Evolutionary conservation across 2,329 filamentous ascomycete species (phyloP), one percentile per base, ranked within the genome.

Genomic region (Clonostachys byssicola): DNA sequence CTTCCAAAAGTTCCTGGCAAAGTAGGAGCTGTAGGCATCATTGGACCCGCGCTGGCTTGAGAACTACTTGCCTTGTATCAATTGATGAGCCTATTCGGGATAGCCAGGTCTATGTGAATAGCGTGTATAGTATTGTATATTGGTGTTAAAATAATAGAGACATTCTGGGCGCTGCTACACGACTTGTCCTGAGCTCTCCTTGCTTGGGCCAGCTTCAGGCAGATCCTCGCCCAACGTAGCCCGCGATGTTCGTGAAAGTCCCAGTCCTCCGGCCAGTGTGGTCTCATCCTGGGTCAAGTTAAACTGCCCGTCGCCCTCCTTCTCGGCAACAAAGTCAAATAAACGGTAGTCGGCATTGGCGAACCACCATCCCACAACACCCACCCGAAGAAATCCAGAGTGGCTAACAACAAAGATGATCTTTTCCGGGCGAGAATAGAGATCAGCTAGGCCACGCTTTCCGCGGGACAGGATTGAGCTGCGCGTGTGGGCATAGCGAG

Each of bases 1-100:
- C 4, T 99, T 97, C 63, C 94, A 99, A 67, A 89, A 84, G 55
- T 99, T 99, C 64, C 68, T 99, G 64, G 80, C 91, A 0, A 96
- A 94, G 67, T 92, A 54, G 12, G 7, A 39, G 36, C 14, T n/a
- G 36, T 18, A 39, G 17, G 36, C 36, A n/a, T 39, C 36, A 39
- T 39, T 39, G 36, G 36, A 18, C 12, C n/a, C 14, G 49, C 13
- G 16, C 41, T 18, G n/a, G 30, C n/a, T 34, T 34, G 20, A 14
- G 34, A 40, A 40, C 17, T 40, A 12, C n/a, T 14, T n/a, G n/a
- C 7, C n/a, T 40, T n/a, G 38, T 40, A n/a, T n/a, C 14, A 16
- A 42, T 14, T 13, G 16, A 23, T 17, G 40, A 42, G 23, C 17
- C 16, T 42, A n/a, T 42, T n/a, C 38, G 8, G n/a, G 38, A n/a